Conservation (phyloP, 768 basidiomycete genomes). For the Boletales sp. region DNA sequence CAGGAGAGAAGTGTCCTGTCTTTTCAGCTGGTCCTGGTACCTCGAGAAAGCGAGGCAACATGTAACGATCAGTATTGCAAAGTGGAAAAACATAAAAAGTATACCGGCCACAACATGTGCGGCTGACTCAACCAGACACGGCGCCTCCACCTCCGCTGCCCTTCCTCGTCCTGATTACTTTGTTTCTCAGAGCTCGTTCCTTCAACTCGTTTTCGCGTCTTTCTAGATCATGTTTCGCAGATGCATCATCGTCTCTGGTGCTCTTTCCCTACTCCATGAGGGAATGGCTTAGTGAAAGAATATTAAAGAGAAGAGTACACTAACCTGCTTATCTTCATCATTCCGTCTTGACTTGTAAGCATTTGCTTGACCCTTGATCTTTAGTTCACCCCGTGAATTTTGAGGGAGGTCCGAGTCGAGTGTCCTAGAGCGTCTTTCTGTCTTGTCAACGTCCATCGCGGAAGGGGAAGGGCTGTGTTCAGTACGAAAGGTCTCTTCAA, state of each 20-base stretch:
- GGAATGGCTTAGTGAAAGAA: constrained; percentile 7
- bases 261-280: constrained; percentile 19
- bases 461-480: constrained; percentile 27
- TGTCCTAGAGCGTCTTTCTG: constrained; percentile 20
- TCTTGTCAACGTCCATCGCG: constrained; percentile 22
- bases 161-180: constrained; percentile 73
- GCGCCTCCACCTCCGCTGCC: constrained; percentile 26
- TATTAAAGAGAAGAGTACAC: constrained; percentile 8
- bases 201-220: constrained; percentile 76
- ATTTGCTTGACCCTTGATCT: constrained; percentile 73
- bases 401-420: constrained; percentile 30
- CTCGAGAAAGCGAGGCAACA: constrained; percentile 18
- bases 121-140: constrained; percentile 18
- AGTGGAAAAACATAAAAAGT: constrained; percentile 13
- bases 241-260: constrained; percentile 1
- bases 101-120: constrained; percentile 17
- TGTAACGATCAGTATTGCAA: constrained; percentile 19
- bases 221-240: constrained; percentile 48
- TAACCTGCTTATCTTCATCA: constrained; percentile 31
- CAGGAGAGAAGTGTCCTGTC: constrained; percentile 17
- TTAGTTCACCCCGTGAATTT: constrained; percentile 48
- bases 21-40: constrained; percentile 22
- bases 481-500: constrained; percentile 16
- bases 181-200: constrained; percentile 78
- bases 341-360: constrained; percentile 55